phyloP scores from a whole-genome alignment of 371 early-diverging fungal genomes.

The Syncephalastrum sp. region DNA sequence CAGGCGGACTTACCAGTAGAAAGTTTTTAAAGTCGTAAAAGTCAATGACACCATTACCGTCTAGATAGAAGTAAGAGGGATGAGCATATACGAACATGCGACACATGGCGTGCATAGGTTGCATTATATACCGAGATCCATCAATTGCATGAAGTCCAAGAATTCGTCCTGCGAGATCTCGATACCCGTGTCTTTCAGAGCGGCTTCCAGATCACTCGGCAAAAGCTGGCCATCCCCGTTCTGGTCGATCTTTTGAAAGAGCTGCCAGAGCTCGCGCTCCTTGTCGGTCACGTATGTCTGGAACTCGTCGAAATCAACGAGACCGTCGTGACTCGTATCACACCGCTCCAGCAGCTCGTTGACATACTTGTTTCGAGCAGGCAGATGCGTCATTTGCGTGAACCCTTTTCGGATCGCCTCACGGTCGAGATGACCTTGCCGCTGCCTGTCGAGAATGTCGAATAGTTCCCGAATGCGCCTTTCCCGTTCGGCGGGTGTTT shows the following conservation, averaged over 20 bases:
- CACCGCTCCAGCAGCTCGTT: constrained; percentile 53
- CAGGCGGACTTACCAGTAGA: constrained; percentile 48
- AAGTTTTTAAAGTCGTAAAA: constrained; percentile 73
- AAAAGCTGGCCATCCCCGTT: constrained; percentile 58
- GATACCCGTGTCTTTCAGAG: constrained; percentile 58
- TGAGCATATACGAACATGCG: no score
- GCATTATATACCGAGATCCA: constrained; percentile 48
- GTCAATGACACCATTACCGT: constrained; percentile 64
- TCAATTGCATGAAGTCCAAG: constrained; percentile 51
- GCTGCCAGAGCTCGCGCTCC: constrained; percentile 59
- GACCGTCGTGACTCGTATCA: constrained; percentile 55
- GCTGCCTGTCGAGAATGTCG: constrained; percentile 36
- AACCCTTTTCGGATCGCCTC: constrained; percentile 42
- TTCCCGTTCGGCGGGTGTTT: constrained; percentile 39
- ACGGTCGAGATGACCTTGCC: constrained; percentile 31
- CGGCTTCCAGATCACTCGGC: constrained; percentile 47
- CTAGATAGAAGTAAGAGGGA: constrained; percentile 9
- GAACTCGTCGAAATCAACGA: constrained; percentile 63
- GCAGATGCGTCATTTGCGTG: constrained; percentile 40
- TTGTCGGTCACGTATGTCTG: constrained; percentile 60
- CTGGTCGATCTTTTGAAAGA: constrained; percentile 62
- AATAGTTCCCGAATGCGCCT: constrained; percentile 42
- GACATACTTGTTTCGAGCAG: constrained; percentile 41
- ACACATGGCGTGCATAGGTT: neutral
- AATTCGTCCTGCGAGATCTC: constrained; percentile 59